phyloP scores from a whole-genome alignment of 257 asterid genomes.

The Solanum tacnaense region DNA sequence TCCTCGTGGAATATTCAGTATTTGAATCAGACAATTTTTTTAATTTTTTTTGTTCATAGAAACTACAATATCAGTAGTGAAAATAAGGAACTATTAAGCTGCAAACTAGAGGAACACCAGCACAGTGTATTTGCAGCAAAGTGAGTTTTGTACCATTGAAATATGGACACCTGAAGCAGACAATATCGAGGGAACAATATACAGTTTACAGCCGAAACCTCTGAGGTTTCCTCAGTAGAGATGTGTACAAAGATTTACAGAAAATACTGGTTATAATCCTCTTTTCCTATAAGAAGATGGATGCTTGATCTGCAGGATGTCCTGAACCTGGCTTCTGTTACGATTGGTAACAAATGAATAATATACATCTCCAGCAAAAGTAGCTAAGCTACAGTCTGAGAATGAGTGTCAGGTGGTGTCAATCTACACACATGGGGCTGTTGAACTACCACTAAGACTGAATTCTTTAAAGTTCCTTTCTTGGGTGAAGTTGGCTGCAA shows the following conservation, averaged over 20 bases:
- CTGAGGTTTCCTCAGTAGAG: neutral
- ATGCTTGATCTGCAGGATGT: neutral
- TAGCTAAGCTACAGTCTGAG: neutral
- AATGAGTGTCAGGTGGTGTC: slow-evolving; percentile 11
- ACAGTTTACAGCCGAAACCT: neutral
- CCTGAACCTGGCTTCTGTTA: neutral
- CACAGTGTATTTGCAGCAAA: neutral
- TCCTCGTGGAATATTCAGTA: neutral
- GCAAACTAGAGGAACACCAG: neutral
- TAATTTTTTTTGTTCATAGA: neutral
- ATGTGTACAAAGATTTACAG: neutral
- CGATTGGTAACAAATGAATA: neutral
- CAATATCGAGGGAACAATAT: neutral
- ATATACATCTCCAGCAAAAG: neutral
- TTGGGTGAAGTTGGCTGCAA: slow-evolving; percentile 51
- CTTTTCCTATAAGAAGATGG: neutral
- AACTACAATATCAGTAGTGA: neutral
- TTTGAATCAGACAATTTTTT: neutral
- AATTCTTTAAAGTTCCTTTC: slow-evolving; percentile 35
- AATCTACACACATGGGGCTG: slow-evolving; percentile 41
- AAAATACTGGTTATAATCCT: neutral
- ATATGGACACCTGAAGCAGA: neutral
- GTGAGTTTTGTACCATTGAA: neutral
- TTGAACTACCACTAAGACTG: slow-evolving; percentile 62
- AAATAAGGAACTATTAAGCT: neutral